A percentile compares a stretch with the other conserved stretches of the same genome.
Evolutionary conservation across 148 eudicot genomes (phyloP).

Genomic region (Hydrangea macrophylla): DNA sequence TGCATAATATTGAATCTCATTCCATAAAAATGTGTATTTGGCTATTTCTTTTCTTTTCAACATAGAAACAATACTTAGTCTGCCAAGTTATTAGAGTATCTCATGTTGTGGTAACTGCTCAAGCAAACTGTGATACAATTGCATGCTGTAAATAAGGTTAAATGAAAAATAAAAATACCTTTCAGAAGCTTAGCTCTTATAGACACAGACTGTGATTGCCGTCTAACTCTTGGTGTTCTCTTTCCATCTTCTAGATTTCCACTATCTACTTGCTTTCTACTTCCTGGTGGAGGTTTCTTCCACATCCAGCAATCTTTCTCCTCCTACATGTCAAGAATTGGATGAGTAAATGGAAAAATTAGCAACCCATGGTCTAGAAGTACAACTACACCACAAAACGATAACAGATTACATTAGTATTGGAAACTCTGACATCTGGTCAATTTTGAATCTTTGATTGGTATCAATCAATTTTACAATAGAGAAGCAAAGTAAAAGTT

Average conservation of each 20-base stretch:
- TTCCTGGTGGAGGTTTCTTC: conserved; percentile 64
- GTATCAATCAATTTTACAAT: no score
- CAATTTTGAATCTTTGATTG: no score
- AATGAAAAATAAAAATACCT: conserved; percentile 39
- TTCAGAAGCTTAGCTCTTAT: conserved; percentile 57
- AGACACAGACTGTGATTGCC: conserved; percentile 16
- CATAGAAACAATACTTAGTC: no score
- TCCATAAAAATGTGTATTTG: background rate
- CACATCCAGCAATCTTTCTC: conserved; percentile 73
- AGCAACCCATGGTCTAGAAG: background rate
- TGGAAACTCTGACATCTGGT: background rate
- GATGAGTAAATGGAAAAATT: background rate
- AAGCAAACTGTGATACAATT: background rate
- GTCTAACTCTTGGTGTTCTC: conserved; percentile 26
- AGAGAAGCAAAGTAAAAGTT: no score
- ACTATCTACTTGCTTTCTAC: conserved; percentile 28
- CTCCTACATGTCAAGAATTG: conserved; percentile 33
- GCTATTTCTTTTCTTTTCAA: background rate
- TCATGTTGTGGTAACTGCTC: background rate
- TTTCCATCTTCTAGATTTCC: conserved; percentile 20
- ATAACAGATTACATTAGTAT: background rate
- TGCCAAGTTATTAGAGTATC: no score
- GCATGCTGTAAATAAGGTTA: background rate
- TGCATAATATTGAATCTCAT: conserved; percentile 27
- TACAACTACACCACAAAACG: background rate